Evolutionary conservation across 495 filamentous ascomycete genomes (phyloP).

Genomic region (Hypoxylon fuscum): DNA sequence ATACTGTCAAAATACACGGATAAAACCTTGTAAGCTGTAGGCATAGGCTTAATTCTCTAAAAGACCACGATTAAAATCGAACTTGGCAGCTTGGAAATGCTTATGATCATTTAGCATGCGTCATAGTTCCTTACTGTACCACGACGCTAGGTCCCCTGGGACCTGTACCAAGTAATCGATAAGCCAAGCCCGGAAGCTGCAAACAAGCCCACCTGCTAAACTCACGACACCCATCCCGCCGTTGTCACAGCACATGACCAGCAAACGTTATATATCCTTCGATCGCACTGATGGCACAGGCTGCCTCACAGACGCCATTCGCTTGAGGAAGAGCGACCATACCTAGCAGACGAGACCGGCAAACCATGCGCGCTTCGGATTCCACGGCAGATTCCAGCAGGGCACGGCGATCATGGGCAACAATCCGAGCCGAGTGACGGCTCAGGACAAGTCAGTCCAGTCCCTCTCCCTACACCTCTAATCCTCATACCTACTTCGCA

Average conservation of each 20-base stretch:
- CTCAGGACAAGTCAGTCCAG: slow-evolving; percentile 54
- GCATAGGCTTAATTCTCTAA: too few relatives aligned
- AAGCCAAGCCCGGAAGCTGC: slow-evolving; percentile 10
- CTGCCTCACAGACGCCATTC: slow-evolving; percentile 18
- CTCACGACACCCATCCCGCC: slow-evolving; percentile 4
- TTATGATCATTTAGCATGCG: neutral
- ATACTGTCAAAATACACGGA: too few relatives aligned
- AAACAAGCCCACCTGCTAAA: slow-evolving; percentile 21
- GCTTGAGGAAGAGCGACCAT: slow-evolving; percentile 1
- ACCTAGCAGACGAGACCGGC: neutral
- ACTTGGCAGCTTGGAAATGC: too few relatives aligned
- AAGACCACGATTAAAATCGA: too few relatives aligned
- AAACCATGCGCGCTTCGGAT: slow-evolving; percentile 43
- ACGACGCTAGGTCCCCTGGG: slow-evolving; percentile 2
- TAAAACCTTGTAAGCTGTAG: too few relatives aligned
- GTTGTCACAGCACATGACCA: slow-evolving; percentile 1
- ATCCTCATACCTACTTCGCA: too few relatives aligned
- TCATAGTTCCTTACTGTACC: neutral
- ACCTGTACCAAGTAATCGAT: slow-evolving; percentile 26
- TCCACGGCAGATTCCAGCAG: slow-evolving; percentile 32
- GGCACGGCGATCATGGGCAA: slow-evolving; percentile 54
- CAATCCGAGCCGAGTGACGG: slow-evolving; percentile 54
- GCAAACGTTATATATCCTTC: neutral
- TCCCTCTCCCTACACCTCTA: neutral
- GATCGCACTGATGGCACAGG: slow-evolving; percentile 17